Evolutionary conservation across 1,284 basidiomycete genomes (phyloP).

Genomic region (Leccinum ponderosum): DNA sequence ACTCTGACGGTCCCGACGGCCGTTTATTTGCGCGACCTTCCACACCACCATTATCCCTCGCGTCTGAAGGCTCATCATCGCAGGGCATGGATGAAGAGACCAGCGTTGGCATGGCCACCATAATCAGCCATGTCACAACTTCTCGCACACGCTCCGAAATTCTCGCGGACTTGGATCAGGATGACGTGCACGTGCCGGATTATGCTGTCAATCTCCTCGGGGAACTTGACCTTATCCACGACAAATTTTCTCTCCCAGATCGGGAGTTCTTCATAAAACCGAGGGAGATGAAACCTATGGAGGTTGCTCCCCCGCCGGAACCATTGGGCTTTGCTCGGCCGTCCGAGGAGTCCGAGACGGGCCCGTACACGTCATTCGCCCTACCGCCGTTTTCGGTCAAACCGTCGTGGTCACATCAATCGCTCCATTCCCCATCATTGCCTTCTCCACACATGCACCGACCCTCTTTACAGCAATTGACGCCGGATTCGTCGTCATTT

Average conservation of each 20-base stretch:
- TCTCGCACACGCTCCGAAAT: conserved; percentile 32
- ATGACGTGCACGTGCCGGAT: conserved; percentile 31
- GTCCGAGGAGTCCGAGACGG: conserved; percentile 35
- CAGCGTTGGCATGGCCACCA: conserved; percentile 27
- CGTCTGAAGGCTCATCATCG: conserved; percentile 26
- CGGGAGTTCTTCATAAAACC: conserved; percentile 31
- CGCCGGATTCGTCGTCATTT: conserved; percentile 32
- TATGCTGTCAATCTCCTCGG: conserved; percentile 35
- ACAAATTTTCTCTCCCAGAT: conserved; percentile 31
- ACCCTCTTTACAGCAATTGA: conserved; percentile 30
- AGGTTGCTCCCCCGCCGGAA: conserved; percentile 28
- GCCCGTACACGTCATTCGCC: conserved; percentile 34
- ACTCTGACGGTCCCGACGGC: conserved; percentile 24
- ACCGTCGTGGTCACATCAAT: conserved; percentile 20
- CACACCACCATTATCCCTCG: conserved; percentile 31
- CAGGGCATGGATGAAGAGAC: conserved; percentile 18
- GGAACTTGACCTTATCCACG: conserved; percentile 33
- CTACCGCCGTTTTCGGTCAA: conserved; percentile 29
- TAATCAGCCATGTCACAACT: conserved; percentile 29
- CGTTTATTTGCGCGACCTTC: conserved; percentile 24
- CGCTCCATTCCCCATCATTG: conserved; percentile 19
- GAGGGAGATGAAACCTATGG: conserved; percentile 33
- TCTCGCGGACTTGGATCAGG: conserved; percentile 31
- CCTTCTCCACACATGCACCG: conserved; percentile 25
- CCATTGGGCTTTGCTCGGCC: conserved; percentile 16